These are phyloP conservation scores for Saprolegnia parasitica DNA, from an alignment of 352 stramenopile species.

Conservation along the genomic window DNA sequence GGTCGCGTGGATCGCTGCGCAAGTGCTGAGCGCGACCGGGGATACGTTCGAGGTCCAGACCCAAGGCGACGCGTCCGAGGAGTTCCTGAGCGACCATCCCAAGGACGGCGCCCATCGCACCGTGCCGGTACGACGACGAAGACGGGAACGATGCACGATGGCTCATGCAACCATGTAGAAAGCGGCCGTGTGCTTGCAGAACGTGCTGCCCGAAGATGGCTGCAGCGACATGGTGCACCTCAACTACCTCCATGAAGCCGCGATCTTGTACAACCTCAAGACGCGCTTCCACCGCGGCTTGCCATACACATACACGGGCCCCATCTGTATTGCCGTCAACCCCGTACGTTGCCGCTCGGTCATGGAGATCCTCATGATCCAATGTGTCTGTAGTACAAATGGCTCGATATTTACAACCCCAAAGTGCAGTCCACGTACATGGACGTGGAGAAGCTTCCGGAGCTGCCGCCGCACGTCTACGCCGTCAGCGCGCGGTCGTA, in stretches of 20 bases:
- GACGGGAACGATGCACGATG: conserved; percentile 20
- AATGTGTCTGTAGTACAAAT: conserved; percentile 70
- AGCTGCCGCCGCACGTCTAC: conserved; percentile 78
- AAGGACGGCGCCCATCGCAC: conserved; percentile 48
- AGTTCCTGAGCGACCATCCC: conserved; percentile 59
- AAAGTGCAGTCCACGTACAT: conserved; percentile 78
- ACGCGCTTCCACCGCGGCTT: conserved; percentile 80
- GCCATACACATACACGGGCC: conserved; percentile 95
- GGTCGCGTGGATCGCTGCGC: conserved; percentile 77
- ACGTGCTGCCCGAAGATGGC: conserved; percentile 49
- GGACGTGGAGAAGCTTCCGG: conserved; percentile 48
- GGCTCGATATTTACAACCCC: conserved; percentile 86
- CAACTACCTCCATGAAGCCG: conserved; percentile 88
- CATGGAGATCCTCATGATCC: conserved; percentile 6
- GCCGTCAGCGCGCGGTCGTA: conserved; percentile 69
- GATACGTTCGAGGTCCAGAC: conserved; percentile 77
- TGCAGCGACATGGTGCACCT: conserved; percentile 84
- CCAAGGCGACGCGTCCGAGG: conserved; percentile 60
- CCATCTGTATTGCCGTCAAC: conserved; percentile 97
- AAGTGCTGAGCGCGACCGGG: conserved; percentile 74
- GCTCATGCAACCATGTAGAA: conserved; percentile 42
- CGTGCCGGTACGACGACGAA: conserved; percentile 37
- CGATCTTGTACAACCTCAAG: conserved; percentile 90
- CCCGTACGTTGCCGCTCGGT: conserved; percentile 65
- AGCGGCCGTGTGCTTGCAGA: conserved; percentile 70